These are phyloP conservation scores for Crithidia fasciculata DNA, from an alignment of 208 protist species.

Conservation along the genomic window DNA sequence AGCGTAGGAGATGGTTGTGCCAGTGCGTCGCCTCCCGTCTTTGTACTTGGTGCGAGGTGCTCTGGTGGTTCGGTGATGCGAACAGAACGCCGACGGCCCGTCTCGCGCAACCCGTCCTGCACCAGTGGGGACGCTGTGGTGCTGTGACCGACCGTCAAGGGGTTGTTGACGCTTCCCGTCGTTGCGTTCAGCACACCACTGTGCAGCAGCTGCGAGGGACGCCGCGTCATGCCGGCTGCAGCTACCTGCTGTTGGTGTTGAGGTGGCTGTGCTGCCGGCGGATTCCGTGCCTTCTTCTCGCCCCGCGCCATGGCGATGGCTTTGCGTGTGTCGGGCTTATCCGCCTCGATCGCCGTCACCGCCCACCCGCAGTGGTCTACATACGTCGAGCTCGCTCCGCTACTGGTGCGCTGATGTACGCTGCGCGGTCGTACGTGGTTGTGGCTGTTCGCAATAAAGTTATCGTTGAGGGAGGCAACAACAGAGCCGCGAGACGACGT, in stretches of 20 bases:
- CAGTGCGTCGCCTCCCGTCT: not conserved
- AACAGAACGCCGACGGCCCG: conserved; percentile 6
- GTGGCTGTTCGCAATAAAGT: not conserved
- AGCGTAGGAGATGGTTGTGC: not conserved
- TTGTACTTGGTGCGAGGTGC: not conserved
- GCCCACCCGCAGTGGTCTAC: conserved; percentile 12
- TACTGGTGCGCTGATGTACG: not conserved
- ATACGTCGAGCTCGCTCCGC: not conserved
- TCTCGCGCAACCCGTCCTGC: not conserved
- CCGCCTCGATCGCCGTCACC: conserved; percentile 5
- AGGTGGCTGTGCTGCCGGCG: not conserved
- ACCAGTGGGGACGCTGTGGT: not conserved
- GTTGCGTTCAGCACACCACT: not conserved
- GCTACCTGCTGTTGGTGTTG: too few species aligned
- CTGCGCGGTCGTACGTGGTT: too few species aligned
- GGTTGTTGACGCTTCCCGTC: not conserved
- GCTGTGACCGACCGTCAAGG: not conserved
- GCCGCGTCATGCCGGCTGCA: too few species aligned
- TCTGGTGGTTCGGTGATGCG: not conserved
- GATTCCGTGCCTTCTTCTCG: not conserved
- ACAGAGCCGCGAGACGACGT: conserved; percentile 5
- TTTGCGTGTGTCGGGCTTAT: not conserved
- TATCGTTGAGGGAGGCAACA: not conserved
- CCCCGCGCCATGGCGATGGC: conserved; percentile 6
- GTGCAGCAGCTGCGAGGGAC: too few species aligned